These are phyloP conservation scores for Arthrinium puccinioides DNA, from an alignment of 2,329 filamentous ascomycete species.

Conservation along the genomic window DNA sequence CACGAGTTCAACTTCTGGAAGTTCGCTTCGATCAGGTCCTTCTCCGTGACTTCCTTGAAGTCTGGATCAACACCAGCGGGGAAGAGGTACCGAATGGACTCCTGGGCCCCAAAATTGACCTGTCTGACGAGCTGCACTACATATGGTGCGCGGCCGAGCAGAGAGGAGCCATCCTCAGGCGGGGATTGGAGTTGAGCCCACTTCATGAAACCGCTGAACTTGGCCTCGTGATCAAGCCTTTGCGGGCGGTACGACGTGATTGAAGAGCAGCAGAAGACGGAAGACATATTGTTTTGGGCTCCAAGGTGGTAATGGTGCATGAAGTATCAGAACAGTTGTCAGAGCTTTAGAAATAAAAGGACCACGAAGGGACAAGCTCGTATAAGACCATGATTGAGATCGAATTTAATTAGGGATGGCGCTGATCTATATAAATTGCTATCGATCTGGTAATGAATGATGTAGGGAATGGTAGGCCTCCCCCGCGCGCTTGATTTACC, in stretches of 20 bases:
- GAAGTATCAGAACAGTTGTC: no score
- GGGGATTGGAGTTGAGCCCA: constrained; percentile 27
- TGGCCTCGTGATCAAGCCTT: constrained; percentile 7
- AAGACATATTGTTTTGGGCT: background rate
- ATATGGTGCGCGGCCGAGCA: constrained; percentile 8
- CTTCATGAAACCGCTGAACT: constrained; percentile 11
- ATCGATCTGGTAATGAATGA: no score
- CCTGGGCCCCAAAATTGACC: constrained; percentile 35
- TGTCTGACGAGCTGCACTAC: constrained; percentile 35
- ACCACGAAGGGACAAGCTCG: no score
- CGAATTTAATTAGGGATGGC: no score
- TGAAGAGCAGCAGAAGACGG: constrained; percentile 5
- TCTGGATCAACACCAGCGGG: background rate
- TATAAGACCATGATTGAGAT: no score
- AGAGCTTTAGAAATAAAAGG: no score
- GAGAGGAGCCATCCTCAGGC: constrained; percentile 11
- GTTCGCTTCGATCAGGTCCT: constrained; percentile 31
- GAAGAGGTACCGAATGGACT: constrained; percentile 30
- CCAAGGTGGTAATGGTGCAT: no score
- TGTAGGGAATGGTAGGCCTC: no score
- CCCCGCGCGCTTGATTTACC: no score
- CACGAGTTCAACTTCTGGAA: constrained; percentile 37
- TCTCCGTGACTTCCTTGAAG: constrained; percentile 29
- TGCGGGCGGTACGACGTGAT: background rate
- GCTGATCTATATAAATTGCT: no score